These are phyloP conservation scores for Thielaviopsis punctulata DNA, from an alignment of 2,329 filamentous ascomycete genomes.

Conservation along the genomic window DNA sequence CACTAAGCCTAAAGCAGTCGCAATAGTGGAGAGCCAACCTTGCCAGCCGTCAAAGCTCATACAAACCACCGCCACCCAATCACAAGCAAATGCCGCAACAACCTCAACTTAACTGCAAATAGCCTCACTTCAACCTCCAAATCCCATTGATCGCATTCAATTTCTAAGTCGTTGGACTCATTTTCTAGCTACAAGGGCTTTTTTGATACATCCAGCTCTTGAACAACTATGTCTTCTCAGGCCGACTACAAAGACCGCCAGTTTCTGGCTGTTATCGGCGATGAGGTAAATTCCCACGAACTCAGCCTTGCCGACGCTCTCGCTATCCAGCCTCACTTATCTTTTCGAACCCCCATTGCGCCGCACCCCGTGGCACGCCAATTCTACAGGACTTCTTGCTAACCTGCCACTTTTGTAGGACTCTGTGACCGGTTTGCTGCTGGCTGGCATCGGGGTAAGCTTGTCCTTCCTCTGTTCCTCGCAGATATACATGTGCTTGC, in stretches of 20 bases:
- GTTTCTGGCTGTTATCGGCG: constrained; percentile 93
- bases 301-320: neutral
- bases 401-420: constrained; percentile 41
- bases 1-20: neutral
- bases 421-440: constrained; percentile 85
- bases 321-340: neutral
- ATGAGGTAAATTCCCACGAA: constrained; percentile 48
- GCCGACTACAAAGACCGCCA: constrained; percentile 67
- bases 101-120: neutral
- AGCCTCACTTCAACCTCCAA: neutral
- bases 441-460: constrained; percentile 81
- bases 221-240: constrained; percentile 29
- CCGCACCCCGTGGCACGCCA: neutral
- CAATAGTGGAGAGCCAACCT: neutral
- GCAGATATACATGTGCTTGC: neutral
- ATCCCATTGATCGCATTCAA: neutral
- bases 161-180: neutral
- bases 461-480: neutral
- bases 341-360: neutral
- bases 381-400: neutral
- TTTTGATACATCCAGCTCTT: constrained; percentile 4
- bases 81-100: neutral
- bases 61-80: neutral
- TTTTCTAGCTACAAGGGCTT: neutral
- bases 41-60: neutral